Percentiles rank a stretch among this genome's conserved stretches.
These are phyloP conservation scores for Pelargonium citronellum DNA, from an alignment of 441 rosid genomes.

Conservation along the genomic window DNA sequence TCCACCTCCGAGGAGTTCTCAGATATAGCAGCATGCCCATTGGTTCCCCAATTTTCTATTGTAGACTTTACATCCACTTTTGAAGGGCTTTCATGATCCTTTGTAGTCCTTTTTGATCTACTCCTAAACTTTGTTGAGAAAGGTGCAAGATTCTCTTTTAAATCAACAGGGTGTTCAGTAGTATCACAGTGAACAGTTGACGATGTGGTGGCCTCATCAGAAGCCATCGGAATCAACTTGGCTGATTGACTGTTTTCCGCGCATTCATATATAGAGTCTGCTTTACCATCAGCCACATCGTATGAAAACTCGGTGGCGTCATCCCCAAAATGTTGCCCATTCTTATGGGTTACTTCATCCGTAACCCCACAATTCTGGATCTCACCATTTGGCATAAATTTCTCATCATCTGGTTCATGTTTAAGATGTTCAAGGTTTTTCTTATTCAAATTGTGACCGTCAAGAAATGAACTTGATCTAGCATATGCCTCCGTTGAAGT, in stretches of 20 bases:
- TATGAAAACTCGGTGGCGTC: constrained; percentile 24
- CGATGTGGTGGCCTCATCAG: constrained; percentile 26
- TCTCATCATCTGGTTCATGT: constrained; percentile 28
- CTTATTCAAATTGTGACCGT: constrained; percentile 28
- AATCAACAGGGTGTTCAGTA: constrained; percentile 27
- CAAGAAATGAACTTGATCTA: constrained; percentile 25
- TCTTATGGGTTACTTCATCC: constrained; percentile 24
- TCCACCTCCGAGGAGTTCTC: constrained; percentile 29
- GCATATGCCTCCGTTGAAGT: constrained; percentile 31
- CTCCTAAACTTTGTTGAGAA: constrained; percentile 41
- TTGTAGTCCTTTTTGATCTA: constrained; percentile 34
- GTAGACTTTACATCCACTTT: constrained; percentile 26
- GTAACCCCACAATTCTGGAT: constrained; percentile 20
- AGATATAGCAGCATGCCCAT: constrained; percentile 28
- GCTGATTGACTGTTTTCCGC: constrained; percentile 25
- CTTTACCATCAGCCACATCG: constrained; percentile 34
- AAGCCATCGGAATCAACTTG: constrained; percentile 18
- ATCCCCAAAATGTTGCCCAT: constrained; percentile 22
- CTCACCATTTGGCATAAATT: constrained; percentile 26
- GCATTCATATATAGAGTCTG: constrained; percentile 23
- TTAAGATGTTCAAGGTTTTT: constrained; percentile 29
- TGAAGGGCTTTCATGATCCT: constrained; percentile 33
- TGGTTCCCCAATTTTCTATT: constrained; percentile 30
- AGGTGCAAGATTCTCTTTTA: constrained; percentile 34
- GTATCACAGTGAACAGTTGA: constrained; percentile 13